Base-by-base conservation (phyloP, 768 basidiomycete genomes). In the Zangia roseola region DNA sequence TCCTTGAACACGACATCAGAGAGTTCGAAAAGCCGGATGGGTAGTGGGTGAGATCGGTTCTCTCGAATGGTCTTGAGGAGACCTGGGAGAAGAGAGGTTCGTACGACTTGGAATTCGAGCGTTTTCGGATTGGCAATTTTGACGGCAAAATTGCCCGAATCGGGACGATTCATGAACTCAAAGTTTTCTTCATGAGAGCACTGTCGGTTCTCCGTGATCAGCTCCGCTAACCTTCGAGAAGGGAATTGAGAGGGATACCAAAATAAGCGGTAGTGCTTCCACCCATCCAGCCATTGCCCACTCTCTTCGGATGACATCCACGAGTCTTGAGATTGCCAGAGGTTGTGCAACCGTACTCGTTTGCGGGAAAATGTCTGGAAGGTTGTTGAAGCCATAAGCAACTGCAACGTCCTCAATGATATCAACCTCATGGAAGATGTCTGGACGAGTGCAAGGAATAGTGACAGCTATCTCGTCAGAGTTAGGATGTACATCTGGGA, bases 151-250 rank as follows among this genome's bases (percentile, higher is more conserved):
- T 80, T 80, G 34, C 84, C 84, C 55, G 91, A 87, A 68, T 98
- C 95, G 25, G 73, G 62, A 50, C 85, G 87, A 73, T 97, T 97
- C 54, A 99, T 77, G 76, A 84, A 94, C 42, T 83, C 87, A 63
- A 97, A 99, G 73, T 97, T 98, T 72, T 99, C 97, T 69, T 97
- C 95, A 61, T 94, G 93, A 10, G 95, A 97, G 71, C 95, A 99
- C 94, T 97, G 60, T 36, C 37, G 21, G 50, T 23, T 41, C 28
- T 34, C 6, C 0, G 8, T 35, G 9, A 19, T 65, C 35, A 61
- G 45, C 17, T 33, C 23, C 38, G n/a, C n/a, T 20, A 2, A 20
- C 31, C 19, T 14, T 20, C 36, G 2, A 23, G 40, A 45, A 40
- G 4, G 23, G 23, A 25, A 46, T 10, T 17, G 40, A 36, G 39